Evolutionary conservation across 768 basidiomycete species (phyloP), one percentile per base, ranked within the genome.

Genomic region (Lepiota venenata): DNA sequence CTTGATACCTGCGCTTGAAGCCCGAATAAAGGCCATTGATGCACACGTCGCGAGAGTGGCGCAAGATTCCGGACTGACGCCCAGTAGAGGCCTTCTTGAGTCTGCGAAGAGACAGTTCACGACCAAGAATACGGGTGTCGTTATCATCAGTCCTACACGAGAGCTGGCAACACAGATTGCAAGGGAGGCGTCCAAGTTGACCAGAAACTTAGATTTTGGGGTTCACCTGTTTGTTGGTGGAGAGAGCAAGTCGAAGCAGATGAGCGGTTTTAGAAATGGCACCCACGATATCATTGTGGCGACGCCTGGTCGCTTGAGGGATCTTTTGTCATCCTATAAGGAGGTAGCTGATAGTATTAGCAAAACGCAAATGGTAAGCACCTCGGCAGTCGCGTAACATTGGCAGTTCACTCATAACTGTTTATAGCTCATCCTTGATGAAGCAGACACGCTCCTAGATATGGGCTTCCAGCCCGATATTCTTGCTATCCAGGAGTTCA

Each of bases 401-500:
- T 22, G 49, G 21, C 35, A 35, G 7, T 38, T 44, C 44, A 16
- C 18, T 52, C 20, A 50, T 40, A 15, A 22, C 27, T 16, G 35
- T 53, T 36, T 18, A 35, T 56, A 93, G 90, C 79, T 98, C 49
- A 79, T 98, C 56, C 75, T 98, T 54, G 97, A 98, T 63, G 93
- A 97, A 66, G 91, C 93, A 10, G 94, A 98, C 63, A 91, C 88
- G 0, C 76, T 96, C 11, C 75, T 98, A 10, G 91, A 93, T 53
- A 88, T 94, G 87, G 94, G 94, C 60, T 97, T 96, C 80, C 81
- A 88, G 3, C 80, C 85, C 20, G 94, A 96, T 61, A 83, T 98
- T 27, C 82, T 89, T 18, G 82, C 78, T 1, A 92, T 96, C 61
- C 69, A 79, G 25, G 64, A 72, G 3, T 78, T 74, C 62, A 74